Base-by-base conservation (phyloP, 2,329 filamentous ascomycete genomes). In the Neophaeococcomyces aloes region DNA sequence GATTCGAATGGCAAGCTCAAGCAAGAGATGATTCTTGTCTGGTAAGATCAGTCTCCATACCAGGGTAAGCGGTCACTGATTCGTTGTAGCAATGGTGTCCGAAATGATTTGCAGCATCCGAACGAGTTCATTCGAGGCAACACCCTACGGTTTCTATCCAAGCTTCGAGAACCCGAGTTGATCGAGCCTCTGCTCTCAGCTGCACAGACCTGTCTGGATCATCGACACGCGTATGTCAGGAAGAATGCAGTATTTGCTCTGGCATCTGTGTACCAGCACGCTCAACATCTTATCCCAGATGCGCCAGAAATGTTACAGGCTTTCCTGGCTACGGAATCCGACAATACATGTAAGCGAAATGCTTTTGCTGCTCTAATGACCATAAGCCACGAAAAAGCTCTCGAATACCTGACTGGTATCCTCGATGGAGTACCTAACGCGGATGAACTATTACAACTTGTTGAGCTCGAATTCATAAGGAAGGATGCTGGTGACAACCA, bases 1-100 rank as follows among this genome's bases (percentile, higher is more conserved):
- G 91, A 98, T 65, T 74, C 81, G 42, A 81, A 74, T 61, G 91
- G 91, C 59, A 98, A 96, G 75, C 72, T 98, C 53, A 95, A 95
- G 74, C 91, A 98, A 68, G 91, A 98, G 70, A 96, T 95, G 86
- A 98, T 98, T 64, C 70, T 98, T 59, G 91, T 98, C 58, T 98
- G 91, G 89, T 95, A 68, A 55, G 73, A 27, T 27, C 23, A 10
- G 23, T 27, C 23, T 10, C 23, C 5, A 27, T 10, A 27, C 10
- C 23, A 36, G 7, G 17, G 21, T n/a, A 17, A 14, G 23, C 36
- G 23, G 38, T 21, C 15, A 21, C 40, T 38, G 45, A 39, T 25
- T 33, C 29, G 33, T 15, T 17, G 10, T 57, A 95, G 89, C 67
- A 98, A 98, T 66, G 91, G 91, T 53, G 96, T 98, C 60, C 82